Evolutionary conservation across 2,329 filamentous ascomycete genomes (phyloP), one percentile per base, ranked within the genome.

Genomic region (Neodidymelliopsis sp.): DNA sequence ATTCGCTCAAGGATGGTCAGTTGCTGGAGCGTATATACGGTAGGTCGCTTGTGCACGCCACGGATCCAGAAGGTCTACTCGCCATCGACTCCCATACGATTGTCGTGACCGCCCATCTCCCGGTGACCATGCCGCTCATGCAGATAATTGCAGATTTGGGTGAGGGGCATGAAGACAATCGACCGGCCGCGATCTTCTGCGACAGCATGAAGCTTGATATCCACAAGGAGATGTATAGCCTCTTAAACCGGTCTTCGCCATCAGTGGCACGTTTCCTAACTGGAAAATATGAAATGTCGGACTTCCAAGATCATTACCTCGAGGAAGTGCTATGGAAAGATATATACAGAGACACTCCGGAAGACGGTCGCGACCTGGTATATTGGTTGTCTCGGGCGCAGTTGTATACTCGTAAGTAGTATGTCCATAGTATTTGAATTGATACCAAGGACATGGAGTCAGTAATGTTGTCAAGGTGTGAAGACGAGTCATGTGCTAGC

Each of bases 401-500:
- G 5, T n/a, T 37, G 7, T 15, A 35, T 23, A 33, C 10, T 10
- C 28, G 28, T 18, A n/a, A n/a, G n/a, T n/a, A n/a, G n/a, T n/a
- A n/a, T n/a, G n/a, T n/a, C n/a, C n/a, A n/a, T n/a, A n/a, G n/a
- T n/a, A n/a, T n/a, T n/a, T n/a, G n/a, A n/a, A n/a, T n/a, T n/a
- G n/a, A n/a, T n/a, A n/a, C n/a, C n/a, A n/a, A n/a, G n/a, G n/a
- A n/a, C n/a, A n/a, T n/a, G n/a, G n/a, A n/a, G n/a, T n/a, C n/a
- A 13, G 23, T 39, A 10, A 29, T 16, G n/a, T 11, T 12, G 11
- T 13, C 6, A 30, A 12, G 13, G 4, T 5, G 6, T 23, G 1
- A n/a, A n/a, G 13, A 10, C 40, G 40, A 50, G 56, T 62, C 60
- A 63, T 52, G 60, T 63, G 60, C 50, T 62, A 54, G 55, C 60